These are phyloP conservation scores for Chenopodium formosanum DNA, from an alignment of 148 eudicot genomes.

Conservation along the genomic window DNA sequence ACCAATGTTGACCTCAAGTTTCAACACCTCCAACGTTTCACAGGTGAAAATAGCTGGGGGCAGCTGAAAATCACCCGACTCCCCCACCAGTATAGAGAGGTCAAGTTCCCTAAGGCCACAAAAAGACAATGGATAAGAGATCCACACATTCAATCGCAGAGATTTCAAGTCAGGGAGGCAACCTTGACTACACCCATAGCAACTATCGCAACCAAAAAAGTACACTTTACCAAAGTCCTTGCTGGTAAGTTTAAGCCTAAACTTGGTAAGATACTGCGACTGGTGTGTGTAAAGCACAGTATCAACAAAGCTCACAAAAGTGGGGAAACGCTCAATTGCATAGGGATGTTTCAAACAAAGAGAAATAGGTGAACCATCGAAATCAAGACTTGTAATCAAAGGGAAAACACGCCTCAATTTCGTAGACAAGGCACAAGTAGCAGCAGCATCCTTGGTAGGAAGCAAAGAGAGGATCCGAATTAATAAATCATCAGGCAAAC, in stretches of 20 bases:
- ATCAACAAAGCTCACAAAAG: not conserved
- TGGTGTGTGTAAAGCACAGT: not conserved
- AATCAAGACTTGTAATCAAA: not conserved
- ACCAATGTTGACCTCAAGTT: constrained; percentile 3
- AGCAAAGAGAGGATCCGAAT: not conserved
- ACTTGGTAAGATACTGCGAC: not conserved
- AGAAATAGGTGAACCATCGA: not conserved
- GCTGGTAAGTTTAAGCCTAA: not conserved
- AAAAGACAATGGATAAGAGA: not conserved
- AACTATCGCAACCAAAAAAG: not conserved
- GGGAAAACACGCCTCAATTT: not conserved
- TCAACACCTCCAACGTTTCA: not conserved
- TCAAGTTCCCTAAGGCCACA: not conserved
- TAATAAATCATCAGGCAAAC: not conserved
- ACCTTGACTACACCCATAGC: not conserved
- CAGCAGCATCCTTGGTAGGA: constrained; percentile 8
- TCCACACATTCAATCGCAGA: not conserved
- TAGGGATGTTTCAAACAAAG: too few relatives aligned
- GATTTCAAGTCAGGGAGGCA: not conserved
- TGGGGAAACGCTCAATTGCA: not conserved
- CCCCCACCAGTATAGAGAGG: not conserved
- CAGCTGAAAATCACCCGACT: not conserved
- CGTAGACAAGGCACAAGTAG: not conserved
- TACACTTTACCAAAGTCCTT: not conserved
- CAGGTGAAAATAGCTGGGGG: not conserved